These are phyloP conservation scores for Phialophora chinensis DNA, from an alignment of 2,329 filamentous ascomycete species.

Conservation along the genomic window DNA sequence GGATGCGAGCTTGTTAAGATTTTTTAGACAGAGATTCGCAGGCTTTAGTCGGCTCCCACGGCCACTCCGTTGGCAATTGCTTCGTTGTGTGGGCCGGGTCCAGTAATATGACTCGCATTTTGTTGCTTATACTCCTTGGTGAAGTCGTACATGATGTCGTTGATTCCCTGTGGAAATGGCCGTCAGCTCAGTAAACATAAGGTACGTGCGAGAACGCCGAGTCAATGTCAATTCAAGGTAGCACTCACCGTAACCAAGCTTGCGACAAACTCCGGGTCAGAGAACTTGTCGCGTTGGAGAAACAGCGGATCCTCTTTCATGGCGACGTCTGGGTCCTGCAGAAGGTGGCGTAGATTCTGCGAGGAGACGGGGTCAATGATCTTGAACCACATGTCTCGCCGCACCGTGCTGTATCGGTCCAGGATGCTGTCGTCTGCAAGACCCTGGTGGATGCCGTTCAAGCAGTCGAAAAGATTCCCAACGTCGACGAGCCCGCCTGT, in stretches of 20 bases:
- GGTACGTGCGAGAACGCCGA: neutral
- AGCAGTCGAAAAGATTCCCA: conserved; percentile 66
- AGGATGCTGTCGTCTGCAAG: conserved; percentile 50
- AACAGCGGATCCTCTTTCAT: conserved; percentile 43
- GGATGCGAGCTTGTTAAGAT: neutral
- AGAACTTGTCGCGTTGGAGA: conserved; percentile 35
- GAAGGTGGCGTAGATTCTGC: conserved; percentile 49
- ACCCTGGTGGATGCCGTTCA: conserved; percentile 52
- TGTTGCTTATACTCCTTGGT: conserved; percentile 4
- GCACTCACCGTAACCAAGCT: conserved; percentile 13
- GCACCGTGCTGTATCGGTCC: conserved; percentile 51
- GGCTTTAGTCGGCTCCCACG: neutral
- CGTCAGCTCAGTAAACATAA: neutral
- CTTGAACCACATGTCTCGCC: conserved; percentile 48
- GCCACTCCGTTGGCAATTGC: neutral
- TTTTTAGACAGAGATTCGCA: neutral
- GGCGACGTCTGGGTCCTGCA: conserved; percentile 46
- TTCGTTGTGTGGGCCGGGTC: neutral
- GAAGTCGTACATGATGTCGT: conserved; percentile 2
- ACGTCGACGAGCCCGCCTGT: conserved; percentile 69
- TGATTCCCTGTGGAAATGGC: neutral
- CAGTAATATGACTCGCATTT: neutral
- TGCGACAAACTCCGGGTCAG: conserved; percentile 14
- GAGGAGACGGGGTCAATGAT: conserved; percentile 51
- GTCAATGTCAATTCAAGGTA: neutral